phyloP scores from a whole-genome alignment of 257 asterid species.

The Knoxia roxburghii region DNA sequence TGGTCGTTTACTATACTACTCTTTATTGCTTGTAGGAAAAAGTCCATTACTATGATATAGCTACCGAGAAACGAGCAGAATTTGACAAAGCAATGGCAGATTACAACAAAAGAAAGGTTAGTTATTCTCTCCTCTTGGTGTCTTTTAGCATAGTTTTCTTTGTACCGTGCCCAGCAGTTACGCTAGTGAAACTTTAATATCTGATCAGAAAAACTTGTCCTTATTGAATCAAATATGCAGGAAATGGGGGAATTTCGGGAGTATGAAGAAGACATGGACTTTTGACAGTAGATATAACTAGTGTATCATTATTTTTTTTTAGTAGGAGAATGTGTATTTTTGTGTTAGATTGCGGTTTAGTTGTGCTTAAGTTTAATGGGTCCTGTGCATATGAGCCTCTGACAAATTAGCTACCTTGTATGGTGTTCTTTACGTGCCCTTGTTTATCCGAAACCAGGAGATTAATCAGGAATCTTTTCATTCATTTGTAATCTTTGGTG shows the following conservation, averaged over 20 bases:
- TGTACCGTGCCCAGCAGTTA: neutral
- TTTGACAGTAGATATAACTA: slow-evolving; percentile 30
- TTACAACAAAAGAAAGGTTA: slow-evolving; percentile 57
- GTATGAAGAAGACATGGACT: slow-evolving; percentile 57
- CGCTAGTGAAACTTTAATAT: neutral
- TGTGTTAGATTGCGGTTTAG: neutral
- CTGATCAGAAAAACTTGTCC: slow-evolving; percentile 4
- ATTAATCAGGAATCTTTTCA: neutral
- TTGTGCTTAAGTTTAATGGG: neutral
- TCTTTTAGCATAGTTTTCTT: neutral
- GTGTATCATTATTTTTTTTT: neutral
- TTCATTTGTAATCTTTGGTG: slow-evolving; percentile 2
- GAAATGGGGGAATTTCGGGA: slow-evolving; percentile 68
- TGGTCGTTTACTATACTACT: neutral
- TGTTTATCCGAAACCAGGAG: neutral
- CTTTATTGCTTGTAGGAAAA: slow-evolving; percentile 53
- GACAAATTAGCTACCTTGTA: no score
- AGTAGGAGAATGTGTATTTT: neutral
- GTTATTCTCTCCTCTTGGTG: neutral
- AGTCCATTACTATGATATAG: slow-evolving; percentile 81
- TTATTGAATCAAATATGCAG: slow-evolving; percentile 35
- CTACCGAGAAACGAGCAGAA: slow-evolving; percentile 89
- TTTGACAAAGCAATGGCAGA: slow-evolving; percentile 72
- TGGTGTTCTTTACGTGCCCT: slow-evolving; percentile 4
- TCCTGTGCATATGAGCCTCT: neutral